A percentile compares a stretch with the other conserved stretches of the same genome.
Conservation (phyloP, 1,284 basidiomycete genomes). For the Ustilago bromivora region DNA sequence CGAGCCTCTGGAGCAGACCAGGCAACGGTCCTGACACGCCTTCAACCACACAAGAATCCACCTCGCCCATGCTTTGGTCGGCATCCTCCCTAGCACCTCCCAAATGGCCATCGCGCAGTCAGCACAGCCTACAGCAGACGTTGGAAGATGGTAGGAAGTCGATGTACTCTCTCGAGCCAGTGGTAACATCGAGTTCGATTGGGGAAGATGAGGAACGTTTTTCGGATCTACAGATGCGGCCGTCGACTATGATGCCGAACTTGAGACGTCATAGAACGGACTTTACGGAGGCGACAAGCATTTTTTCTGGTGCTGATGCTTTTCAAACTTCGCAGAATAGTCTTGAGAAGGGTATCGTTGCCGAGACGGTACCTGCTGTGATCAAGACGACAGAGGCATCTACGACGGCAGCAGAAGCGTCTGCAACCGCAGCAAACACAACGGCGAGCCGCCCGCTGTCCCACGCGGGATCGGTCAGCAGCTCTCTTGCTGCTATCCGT, state of each 20-base stretch:
- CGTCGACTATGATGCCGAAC: conserved; percentile 20
- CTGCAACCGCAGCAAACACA: conserved; percentile 6
- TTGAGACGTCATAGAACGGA: conserved; percentile 35
- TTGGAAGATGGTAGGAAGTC: not conserved
- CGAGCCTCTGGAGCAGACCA: conserved; percentile 49
- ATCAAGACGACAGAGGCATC: not conserved
- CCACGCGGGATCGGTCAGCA: conserved; percentile 28
- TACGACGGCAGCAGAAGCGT: not conserved
- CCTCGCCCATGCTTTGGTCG: conserved; percentile 36
- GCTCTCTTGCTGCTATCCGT: conserved; percentile 35
- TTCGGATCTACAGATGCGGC: conserved; percentile 8
- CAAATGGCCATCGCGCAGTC: conserved; percentile 28
- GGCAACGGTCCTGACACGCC: conserved; percentile 42
- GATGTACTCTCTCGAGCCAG: conserved; percentile 27
- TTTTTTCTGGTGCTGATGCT: conserved; percentile 38
- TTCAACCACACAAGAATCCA: conserved; percentile 36
- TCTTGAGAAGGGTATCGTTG: conserved; percentile 27
- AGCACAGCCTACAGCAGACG: conserved; percentile 10
- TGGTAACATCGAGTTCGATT: conserved; percentile 26
- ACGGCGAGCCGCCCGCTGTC: conserved; percentile 28
- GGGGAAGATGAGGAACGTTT: conserved; percentile 9
- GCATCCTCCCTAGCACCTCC: conserved; percentile 23
- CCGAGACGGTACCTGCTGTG: conserved; percentile 4
- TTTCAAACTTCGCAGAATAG: conserved; percentile 26
- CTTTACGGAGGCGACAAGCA: conserved; percentile 47